phyloP scores from a whole-genome alignment of 306 rosid genomes.

The Erythrophleum fordii region DNA sequence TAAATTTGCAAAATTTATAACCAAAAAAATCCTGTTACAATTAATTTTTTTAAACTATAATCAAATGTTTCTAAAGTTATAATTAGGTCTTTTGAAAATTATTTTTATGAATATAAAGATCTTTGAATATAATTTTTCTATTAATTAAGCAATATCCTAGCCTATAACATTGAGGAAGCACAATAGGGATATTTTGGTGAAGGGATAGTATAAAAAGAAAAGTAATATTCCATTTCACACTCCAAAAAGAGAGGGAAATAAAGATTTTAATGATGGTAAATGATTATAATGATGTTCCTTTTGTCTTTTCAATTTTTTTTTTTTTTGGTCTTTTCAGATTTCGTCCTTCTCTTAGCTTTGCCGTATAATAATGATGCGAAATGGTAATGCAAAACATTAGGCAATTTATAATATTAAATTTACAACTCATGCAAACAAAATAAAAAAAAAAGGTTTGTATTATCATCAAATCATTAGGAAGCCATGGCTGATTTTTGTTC shows the following conservation, averaged over 20 bases:
- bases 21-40: no score
- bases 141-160: not conserved
- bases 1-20: no score
- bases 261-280: not conserved
- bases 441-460: not conserved
- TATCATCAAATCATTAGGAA: conserved; percentile 32
- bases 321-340: not conserved
- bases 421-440: not conserved
- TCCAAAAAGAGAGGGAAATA: not conserved
- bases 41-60: no score
- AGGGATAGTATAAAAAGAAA: not conserved
- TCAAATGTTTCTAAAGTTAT: no score
- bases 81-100: no score
- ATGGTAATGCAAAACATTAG: not conserved
- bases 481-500: not conserved
- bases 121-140: no score
- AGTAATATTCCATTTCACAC: not conserved
- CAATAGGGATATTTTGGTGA: not conserved
- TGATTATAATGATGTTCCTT: not conserved
- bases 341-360: not conserved
- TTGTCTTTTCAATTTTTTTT: not conserved
- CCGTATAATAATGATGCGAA: not conserved
- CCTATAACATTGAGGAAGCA: not conserved
- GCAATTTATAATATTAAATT: not conserved
- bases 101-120: no score